These are phyloP conservation scores for Boletus patriciae DNA, from an alignment of 768 basidiomycete species.

Conservation along the genomic window DNA sequence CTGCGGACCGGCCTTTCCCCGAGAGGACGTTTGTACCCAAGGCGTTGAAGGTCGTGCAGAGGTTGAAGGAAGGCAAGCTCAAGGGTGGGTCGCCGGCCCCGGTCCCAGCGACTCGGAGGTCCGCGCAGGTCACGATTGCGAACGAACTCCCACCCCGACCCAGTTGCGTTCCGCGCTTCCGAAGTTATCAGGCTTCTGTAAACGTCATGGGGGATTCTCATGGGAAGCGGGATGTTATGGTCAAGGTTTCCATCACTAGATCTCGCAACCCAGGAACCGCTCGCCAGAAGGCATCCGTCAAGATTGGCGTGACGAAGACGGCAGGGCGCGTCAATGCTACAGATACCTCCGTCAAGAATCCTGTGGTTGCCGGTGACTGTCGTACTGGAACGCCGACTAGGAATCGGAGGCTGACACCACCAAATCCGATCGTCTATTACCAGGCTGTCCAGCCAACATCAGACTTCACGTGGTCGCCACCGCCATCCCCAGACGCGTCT, in stretches of 20 bases:
- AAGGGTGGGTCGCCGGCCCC: too few species aligned
- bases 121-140: background rate
- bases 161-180: background rate
- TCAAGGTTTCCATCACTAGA: background rate
- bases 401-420: background rate
- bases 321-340: background rate
- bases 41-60: background rate
- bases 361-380: background rate
- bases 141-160: background rate
- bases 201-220: background rate
- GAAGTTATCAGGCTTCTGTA: background rate
- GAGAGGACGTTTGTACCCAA: background rate
- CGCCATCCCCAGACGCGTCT: background rate
- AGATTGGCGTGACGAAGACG: background rate
- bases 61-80: background rate
- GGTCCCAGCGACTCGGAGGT: background rate
- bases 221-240: background rate
- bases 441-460: too few species aligned
- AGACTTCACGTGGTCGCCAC: background rate
- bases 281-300: background rate
- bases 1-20: too few species aligned
- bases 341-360: background rate
- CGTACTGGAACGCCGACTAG: background rate
- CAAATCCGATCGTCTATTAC: background rate
- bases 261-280: background rate